A percentile compares a stretch with the other conserved stretches of the same genome.
These are phyloP conservation scores for Penicillium cinerascens DNA, from an alignment of 495 filamentous ascomycete genomes.

Conservation along the genomic window DNA sequence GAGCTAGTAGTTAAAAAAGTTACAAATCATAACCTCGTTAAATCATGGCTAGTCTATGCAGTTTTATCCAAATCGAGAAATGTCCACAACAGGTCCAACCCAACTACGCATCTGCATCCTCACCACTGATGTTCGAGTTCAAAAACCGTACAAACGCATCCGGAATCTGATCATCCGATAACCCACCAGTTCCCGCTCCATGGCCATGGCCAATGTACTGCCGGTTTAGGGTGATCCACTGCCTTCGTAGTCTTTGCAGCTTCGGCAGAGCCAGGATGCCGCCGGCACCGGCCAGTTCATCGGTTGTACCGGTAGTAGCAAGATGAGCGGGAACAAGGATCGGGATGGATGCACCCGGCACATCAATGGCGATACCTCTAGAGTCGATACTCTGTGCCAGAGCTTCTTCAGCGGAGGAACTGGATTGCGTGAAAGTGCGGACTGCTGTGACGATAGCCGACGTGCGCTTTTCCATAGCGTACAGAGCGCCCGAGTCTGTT, in stretches of 20 bases:
- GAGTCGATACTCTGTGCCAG: slow-evolving; percentile 45
- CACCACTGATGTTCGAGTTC: slow-evolving; percentile 40
- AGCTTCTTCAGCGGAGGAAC: slow-evolving; percentile 38
- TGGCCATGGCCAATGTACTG: slow-evolving; percentile 33
- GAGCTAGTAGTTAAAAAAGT: neutral
- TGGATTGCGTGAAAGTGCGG: slow-evolving; percentile 51
- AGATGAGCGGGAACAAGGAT: slow-evolving; percentile 52
- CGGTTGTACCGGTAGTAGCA: slow-evolving; percentile 35
- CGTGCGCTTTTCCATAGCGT: slow-evolving; percentile 79
- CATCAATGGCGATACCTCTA: slow-evolving; percentile 37
- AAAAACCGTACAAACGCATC: slow-evolving; percentile 50
- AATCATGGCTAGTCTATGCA: slow-evolving; percentile 8
- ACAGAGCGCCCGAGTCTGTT: slow-evolving; percentile 72
- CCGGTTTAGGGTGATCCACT: slow-evolving; percentile 80
- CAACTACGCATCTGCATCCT: slow-evolving; percentile 12
- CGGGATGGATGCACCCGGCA: slow-evolving; percentile 38
- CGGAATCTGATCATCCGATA: slow-evolving; percentile 33
- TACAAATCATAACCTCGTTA: slow-evolving; percentile 14
- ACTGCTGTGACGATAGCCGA: slow-evolving; percentile 78
- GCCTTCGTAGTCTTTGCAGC: slow-evolving; percentile 77
- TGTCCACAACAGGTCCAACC: slow-evolving; percentile 23
- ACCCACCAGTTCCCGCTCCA: slow-evolving; percentile 24
- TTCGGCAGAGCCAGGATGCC: slow-evolving; percentile 65
- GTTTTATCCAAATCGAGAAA: slow-evolving; percentile 4
- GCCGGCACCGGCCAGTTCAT: slow-evolving; percentile 42